Evolutionary conservation across 2,329 filamentous ascomycete genomes (phyloP).

Genomic region (Penicillium olsonii): DNA sequence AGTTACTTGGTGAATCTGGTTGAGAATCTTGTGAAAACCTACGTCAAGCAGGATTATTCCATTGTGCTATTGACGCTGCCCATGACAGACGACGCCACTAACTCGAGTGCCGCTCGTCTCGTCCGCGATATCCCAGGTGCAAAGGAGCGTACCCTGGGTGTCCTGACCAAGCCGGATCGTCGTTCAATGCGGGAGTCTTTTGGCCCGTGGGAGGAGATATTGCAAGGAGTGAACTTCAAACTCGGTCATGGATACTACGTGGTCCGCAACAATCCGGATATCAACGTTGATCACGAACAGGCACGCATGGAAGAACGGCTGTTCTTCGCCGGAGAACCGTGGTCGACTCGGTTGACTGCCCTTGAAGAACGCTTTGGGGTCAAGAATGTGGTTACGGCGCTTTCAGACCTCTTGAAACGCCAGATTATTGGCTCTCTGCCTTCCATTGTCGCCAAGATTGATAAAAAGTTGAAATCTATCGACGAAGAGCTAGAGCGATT

Average conservation of each 20-base stretch:
- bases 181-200: slow-evolving; percentile 56
- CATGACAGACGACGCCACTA: slow-evolving; percentile 77
- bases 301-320: slow-evolving; percentile 52
- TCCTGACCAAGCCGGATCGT: slow-evolving; percentile 83
- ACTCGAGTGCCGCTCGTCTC: slow-evolving; percentile 68
- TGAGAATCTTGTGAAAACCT: slow-evolving; percentile 67
- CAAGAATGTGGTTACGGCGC: slow-evolving; percentile 45
- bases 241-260: slow-evolving; percentile 78
- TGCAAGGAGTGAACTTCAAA: slow-evolving; percentile 61
- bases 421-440: slow-evolving; percentile 39
- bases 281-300: slow-evolving; percentile 44
- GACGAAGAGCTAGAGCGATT: slow-evolving; percentile 58
- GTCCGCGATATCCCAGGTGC: slow-evolving; percentile 59
- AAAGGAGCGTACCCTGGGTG: slow-evolving; percentile 65
- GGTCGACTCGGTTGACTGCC: slow-evolving; percentile 43
- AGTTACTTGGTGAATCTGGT: slow-evolving; percentile 72
- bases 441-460: slow-evolving; percentile 42
- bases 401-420: slow-evolving; percentile 50
- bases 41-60: slow-evolving; percentile 68
- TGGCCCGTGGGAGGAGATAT: slow-evolving; percentile 64
- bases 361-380: slow-evolving; percentile 56
- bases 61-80: slow-evolving; percentile 76
- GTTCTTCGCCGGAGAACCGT: slow-evolving; percentile 54
- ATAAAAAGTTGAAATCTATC: slow-evolving; percentile 54
- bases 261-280: slow-evolving; percentile 60